Conservation (phyloP, 176 grass and related monocot species). For the Guadua angustifolia region DNA sequence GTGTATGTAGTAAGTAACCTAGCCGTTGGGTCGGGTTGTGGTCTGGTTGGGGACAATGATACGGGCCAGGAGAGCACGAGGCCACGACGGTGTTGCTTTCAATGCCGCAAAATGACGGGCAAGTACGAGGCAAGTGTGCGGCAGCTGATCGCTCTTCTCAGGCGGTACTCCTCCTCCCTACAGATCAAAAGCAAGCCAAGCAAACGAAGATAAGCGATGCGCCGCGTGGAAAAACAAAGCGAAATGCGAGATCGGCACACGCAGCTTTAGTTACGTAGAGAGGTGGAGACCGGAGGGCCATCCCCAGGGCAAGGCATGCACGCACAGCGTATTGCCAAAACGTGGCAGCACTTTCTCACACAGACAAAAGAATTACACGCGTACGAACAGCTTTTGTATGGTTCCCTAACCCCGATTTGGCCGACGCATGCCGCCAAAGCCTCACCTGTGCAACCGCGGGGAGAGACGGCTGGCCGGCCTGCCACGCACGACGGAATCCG, state of each 20-base stretch:
- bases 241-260: neutral
- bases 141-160: neutral
- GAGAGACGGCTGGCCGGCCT: neutral
- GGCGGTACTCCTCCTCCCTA: neutral
- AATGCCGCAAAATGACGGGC: neutral
- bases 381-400: neutral
- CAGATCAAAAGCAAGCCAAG: neutral
- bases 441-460: conserved; percentile 15
- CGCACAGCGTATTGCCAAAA: neutral
- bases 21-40: neutral
- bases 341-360: conserved; percentile 13
- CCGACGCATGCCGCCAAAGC: conserved; percentile 21
- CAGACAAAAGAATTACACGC: conserved; percentile 56
- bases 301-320: neutral
- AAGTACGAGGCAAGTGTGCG: conserved; percentile 38
- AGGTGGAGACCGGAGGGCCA: too few species aligned
- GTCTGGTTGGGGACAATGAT: neutral
- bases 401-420: conserved; percentile 48
- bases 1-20: neutral
- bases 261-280: neutral
- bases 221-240: neutral
- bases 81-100: conserved; percentile 23
- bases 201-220: neutral
- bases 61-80: conserved; percentile 13
- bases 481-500: neutral